A percentile compares a stretch with the other conserved stretches of the same genome.
phyloP scores from a whole-genome alignment of 352 stramenopile genomes.

The Globisporangium takayamanum region DNA sequence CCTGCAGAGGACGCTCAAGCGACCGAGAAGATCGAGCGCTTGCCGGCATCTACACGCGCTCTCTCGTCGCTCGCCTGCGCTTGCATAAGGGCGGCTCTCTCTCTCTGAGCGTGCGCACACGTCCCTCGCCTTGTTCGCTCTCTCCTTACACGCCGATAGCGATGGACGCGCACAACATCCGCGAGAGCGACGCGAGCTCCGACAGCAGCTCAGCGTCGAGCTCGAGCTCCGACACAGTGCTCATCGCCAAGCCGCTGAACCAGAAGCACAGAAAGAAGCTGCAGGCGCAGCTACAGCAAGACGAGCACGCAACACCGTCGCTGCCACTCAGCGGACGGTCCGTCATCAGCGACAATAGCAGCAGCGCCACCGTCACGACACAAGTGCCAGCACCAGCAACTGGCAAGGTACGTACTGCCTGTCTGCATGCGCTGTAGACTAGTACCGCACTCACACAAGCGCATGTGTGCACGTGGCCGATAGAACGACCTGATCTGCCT shows the following conservation, averaged over 20 bases:
- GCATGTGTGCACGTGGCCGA: too few relatives aligned
- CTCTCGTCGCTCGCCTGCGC: too few relatives aligned
- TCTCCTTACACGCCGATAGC: neutral
- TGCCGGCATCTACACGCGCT: too few relatives aligned
- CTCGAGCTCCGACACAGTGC: conserved; percentile 66
- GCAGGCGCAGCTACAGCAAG: conserved; percentile 32
- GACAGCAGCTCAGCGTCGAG: conserved; percentile 55
- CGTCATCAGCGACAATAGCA: neutral
- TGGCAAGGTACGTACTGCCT: conserved; percentile 1
- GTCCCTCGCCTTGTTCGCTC: neutral
- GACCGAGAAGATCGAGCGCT: too few relatives aligned
- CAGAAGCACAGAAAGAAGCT: conserved; percentile 58
- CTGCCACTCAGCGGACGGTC: neutral
- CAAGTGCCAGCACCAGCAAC: neutral
- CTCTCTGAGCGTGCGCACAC: too few relatives aligned
- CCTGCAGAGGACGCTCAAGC: too few relatives aligned
- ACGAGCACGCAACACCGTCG: neutral
- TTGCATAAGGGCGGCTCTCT: too few relatives aligned
- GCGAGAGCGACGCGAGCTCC: conserved; percentile 21
- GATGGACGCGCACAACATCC: neutral
- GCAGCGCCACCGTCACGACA: neutral
- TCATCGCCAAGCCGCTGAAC: conserved; percentile 63
- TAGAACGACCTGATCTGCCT: conserved; percentile 63
- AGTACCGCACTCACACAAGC: neutral
- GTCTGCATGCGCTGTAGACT: neutral